Percentiles rank a stretch among this genome's conserved stretches.
Conservation (phyloP, 306 rosid genomes). For the Arachis stenosperma region DNA sequence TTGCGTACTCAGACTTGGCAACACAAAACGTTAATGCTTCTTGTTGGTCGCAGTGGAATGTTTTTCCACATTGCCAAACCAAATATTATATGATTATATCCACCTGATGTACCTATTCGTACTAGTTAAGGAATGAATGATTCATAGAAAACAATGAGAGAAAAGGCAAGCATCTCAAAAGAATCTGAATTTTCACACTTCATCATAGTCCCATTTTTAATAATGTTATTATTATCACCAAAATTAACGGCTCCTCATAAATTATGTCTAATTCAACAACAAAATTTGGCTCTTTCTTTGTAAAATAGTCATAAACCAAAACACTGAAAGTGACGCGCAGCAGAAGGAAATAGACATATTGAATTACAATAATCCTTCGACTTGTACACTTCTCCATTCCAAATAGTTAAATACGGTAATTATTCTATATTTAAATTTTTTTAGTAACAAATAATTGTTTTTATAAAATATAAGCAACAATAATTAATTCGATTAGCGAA, state of each 20-base stretch:
- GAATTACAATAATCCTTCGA: slow-evolving; percentile 11
- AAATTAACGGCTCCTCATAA: background rate
- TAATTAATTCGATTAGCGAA: too few species aligned
- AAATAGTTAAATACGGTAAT: too few species aligned
- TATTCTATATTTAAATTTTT: too few species aligned
- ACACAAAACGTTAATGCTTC: slow-evolving; percentile 27
- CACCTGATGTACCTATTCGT: slow-evolving; percentile 18
- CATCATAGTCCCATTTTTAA: slow-evolving; percentile 19
- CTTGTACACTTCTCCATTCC: background rate
- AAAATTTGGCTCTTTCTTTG: slow-evolving; percentile 14
- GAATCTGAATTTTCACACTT: background rate
- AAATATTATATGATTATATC: slow-evolving; percentile 6
- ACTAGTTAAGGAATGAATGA: background rate
- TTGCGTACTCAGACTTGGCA: slow-evolving; percentile 25
- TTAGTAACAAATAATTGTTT: too few species aligned
- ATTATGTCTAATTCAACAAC: slow-evolving; percentile 19
- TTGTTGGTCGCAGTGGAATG: slow-evolving; percentile 28
- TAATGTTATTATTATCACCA: slow-evolving; percentile 22
- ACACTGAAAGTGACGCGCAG: slow-evolving; percentile 42
- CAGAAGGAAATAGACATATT: slow-evolving; percentile 23
- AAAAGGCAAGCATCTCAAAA: background rate
- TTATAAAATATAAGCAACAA: too few species aligned
- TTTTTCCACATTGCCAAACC: slow-evolving; percentile 41
- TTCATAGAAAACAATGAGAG: slow-evolving; percentile 13
- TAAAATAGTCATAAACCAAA: slow-evolving; percentile 6